Evolutionary conservation across 202 grass and related monocot species (phyloP).

Genomic region (Panicum hallii): DNA sequence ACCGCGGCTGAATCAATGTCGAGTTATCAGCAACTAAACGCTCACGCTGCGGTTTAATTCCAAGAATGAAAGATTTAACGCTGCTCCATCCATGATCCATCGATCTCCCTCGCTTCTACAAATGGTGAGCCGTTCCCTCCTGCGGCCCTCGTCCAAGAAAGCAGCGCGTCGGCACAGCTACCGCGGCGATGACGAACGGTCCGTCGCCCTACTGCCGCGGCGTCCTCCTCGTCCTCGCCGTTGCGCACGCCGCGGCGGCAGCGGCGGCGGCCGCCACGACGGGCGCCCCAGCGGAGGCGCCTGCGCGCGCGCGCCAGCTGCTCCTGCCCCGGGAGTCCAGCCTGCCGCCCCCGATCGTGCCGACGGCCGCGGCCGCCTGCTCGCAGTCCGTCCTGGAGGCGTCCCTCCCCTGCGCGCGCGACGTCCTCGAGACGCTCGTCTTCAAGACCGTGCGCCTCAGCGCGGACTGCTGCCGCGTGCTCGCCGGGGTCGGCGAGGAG

Average conservation of each 20-base stretch:
- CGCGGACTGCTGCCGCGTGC: conserved; percentile 35
- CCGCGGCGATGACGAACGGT: not conserved
- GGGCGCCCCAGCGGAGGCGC: not conserved
- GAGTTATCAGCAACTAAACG: too few relatives aligned
- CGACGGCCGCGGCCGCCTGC: not conserved
- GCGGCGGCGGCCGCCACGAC: not conserved
- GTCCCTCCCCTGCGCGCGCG: conserved; percentile 30
- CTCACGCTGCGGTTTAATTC: too few relatives aligned
- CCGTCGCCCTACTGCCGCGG: not conserved
- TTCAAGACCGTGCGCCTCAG: not conserved
- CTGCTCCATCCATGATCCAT: too few relatives aligned
- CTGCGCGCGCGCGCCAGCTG: not conserved
- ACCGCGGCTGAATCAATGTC: not conserved
- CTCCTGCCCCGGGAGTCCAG: not conserved
- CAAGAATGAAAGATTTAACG: too few relatives aligned
- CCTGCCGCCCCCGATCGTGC: not conserved
- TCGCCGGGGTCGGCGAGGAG: conserved; percentile 28
- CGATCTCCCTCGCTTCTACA: not conserved
- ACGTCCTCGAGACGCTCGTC: conserved; percentile 28
- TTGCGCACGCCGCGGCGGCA: not conserved
- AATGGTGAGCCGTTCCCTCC: not conserved
- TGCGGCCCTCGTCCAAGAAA: not conserved
- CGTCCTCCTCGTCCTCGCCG: not conserved
- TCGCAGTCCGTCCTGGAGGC: conserved; percentile 21
- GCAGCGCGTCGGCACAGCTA: not conserved